Percentiles rank a stretch among this genome's conserved stretches.
Conservation (phyloP, 176 grass and related monocot species). For the Alloteropsis semialata region DNA sequence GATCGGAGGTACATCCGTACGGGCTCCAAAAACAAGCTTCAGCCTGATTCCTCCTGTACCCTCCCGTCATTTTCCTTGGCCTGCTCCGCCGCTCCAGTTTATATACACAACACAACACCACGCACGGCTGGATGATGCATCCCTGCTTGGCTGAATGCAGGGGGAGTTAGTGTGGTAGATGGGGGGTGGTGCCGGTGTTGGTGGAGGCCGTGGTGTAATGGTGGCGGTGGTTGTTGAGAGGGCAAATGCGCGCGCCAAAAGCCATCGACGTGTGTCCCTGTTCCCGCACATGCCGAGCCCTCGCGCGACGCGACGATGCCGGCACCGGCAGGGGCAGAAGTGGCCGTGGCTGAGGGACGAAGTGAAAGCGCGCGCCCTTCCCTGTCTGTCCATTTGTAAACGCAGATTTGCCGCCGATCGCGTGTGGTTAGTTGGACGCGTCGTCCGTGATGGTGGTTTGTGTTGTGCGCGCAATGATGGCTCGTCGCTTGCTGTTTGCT, state of each 20-base stretch:
- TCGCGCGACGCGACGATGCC: background rate
- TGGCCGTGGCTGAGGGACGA: background rate
- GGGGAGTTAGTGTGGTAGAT: slow-evolving; percentile 46
- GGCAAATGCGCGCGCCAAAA: background rate
- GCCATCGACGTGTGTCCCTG: slow-evolving; percentile 17
- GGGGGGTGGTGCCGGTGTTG: slow-evolving; percentile 20
- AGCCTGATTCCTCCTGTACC: background rate
- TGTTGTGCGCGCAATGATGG: slow-evolving; percentile 35
- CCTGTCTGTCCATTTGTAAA: slow-evolving; percentile 18
- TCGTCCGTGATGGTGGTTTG: background rate
- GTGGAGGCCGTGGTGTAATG: slow-evolving; percentile 49
- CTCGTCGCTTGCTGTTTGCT: background rate
- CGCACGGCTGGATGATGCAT: background rate
- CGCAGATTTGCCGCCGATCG: slow-evolving; percentile 15
- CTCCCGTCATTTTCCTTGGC: background rate
- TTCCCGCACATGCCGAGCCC: slow-evolving; percentile 5
- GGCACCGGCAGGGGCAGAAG: background rate
- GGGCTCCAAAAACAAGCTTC: background rate
- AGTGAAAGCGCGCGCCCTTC: slow-evolving; percentile 35
- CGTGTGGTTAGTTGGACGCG: slow-evolving; percentile 16
- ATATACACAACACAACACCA: background rate
- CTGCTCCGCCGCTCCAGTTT: background rate
- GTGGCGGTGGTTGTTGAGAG: slow-evolving; percentile 42
- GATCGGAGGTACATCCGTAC: background rate
- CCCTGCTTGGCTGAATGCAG: background rate